phyloP scores from a whole-genome alignment of 371 early-diverging fungal genomes.

The Mucor piriformis region DNA sequence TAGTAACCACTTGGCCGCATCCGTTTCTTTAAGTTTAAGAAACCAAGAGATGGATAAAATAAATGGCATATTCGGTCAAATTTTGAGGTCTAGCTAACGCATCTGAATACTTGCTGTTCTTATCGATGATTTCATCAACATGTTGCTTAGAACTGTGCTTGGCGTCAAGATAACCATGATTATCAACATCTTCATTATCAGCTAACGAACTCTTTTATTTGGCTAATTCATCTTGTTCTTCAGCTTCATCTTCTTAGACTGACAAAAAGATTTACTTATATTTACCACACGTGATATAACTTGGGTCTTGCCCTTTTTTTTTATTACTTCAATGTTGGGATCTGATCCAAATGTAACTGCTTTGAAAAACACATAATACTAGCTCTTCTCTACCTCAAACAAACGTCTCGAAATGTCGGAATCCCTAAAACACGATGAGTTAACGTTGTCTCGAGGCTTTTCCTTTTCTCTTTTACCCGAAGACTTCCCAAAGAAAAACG shows the following conservation, averaged over 20 bases:
- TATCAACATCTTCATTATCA: not conserved
- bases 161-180: not conserved
- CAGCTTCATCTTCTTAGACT: not conserved
- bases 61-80: constrained; percentile 10
- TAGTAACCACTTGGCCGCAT: constrained; percentile 29
- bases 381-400: constrained; percentile 45
- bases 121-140: not conserved
- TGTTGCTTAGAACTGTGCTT: constrained; percentile 2
- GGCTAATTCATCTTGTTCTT: not conserved
- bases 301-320: not conserved
- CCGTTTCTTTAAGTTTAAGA: not conserved
- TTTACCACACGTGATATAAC: not conserved
- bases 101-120: not conserved
- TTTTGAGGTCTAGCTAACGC: not conserved
- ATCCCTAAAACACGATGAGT: constrained; percentile 30
- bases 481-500: constrained; percentile 14
- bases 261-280: not conserved
- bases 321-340: constrained; percentile 5
- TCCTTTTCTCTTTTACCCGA: constrained; percentile 45
- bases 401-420: constrained; percentile 22
- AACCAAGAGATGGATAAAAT: constrained; percentile 1
- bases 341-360: constrained; percentile 20
- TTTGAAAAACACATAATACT: not conserved
- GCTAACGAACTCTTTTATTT: not conserved
- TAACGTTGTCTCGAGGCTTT: constrained; percentile 26